Evolutionary conservation across 2,329 filamentous ascomycete genomes (phyloP).

Genomic region (Colletotrichum salicis): DNA sequence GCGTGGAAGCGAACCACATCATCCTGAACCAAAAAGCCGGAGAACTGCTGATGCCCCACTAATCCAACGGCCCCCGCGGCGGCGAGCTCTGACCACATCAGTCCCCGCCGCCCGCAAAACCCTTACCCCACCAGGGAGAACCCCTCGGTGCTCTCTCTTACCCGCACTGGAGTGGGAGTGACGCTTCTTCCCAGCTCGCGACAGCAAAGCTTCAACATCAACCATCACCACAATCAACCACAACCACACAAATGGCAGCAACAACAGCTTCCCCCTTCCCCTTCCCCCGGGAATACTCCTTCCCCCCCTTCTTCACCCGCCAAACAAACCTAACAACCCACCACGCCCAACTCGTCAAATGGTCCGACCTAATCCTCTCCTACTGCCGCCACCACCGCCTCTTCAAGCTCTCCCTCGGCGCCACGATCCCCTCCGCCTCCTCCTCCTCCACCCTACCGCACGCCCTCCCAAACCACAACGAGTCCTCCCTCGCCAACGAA

Average conservation of each 20-base stretch:
- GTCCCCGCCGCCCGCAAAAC: not conserved
- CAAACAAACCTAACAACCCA: slow-evolving; percentile 80
- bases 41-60: not conserved
- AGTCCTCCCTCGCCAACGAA: slow-evolving; percentile 41
- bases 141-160: not conserved
- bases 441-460: slow-evolving; percentile 19
- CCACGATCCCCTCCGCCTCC: slow-evolving; percentile 63
- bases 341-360: slow-evolving; percentile 82
- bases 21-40: not conserved
- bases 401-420: slow-evolving; percentile 76
- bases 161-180: too few relatives aligned
- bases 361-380: slow-evolving; percentile 84
- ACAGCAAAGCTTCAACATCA: not conserved
- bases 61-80: not conserved
- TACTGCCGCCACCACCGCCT: slow-evolving; percentile 84
- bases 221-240: not conserved
- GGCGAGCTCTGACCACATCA: not conserved
- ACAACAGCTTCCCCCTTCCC: slow-evolving; percentile 51
- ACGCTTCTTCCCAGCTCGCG: not conserved
- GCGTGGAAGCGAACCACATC: not conserved
- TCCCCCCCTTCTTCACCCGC: slow-evolving; percentile 87
- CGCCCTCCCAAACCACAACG: slow-evolving; percentile 47
- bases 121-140: not conserved
- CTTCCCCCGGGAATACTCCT: slow-evolving; percentile 75
- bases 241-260: not conserved